These are phyloP conservation scores for Orbilia oligospora DNA, from an alignment of 2,329 filamentous ascomycete species.

Conservation along the genomic window DNA sequence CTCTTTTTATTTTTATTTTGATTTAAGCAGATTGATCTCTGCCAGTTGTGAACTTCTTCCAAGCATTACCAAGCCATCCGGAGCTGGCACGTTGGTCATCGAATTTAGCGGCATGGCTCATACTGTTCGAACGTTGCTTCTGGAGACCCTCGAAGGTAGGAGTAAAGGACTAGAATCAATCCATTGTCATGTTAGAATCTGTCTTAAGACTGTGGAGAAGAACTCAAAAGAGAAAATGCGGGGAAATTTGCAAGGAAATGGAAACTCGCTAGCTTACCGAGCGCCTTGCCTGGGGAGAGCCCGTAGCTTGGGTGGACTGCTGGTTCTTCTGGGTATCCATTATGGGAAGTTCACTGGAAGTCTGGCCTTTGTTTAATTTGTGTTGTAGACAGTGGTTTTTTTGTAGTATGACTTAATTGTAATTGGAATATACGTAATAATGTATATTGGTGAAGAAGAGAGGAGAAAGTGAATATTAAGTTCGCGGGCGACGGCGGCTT, in stretches of 20 bases:
- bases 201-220: not conserved
- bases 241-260: conserved; percentile 29
- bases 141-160: conserved; percentile 41
- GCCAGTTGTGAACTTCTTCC: conserved; percentile 57
- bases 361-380: conserved; percentile 12
- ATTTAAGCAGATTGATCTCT: conserved; percentile 35
- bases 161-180: conserved; percentile 30
- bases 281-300: conserved; percentile 30
- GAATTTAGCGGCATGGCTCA: conserved; percentile 57
- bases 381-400: conserved; percentile 41
- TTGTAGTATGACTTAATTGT: conserved; percentile 1
- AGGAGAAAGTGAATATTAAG: not conserved
- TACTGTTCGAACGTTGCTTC: conserved; percentile 50
- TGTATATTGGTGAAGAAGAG: conserved; percentile 10
- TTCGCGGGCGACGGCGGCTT: conserved; percentile 10
- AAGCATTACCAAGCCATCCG: conserved; percentile 45
- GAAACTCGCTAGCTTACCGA: conserved; percentile 53
- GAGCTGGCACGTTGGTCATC: conserved; percentile 47
- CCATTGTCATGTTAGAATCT: conserved; percentile 11
- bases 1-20: no score
- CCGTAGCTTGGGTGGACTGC: conserved; percentile 6
- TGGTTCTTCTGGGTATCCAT: conserved; percentile 43
- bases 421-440: no score
- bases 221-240: conserved; percentile 31
- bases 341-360: not conserved